These are phyloP conservation scores for Phytopythium litorale DNA, from an alignment of 352 stramenopile genomes.

Conservation along the genomic window DNA sequence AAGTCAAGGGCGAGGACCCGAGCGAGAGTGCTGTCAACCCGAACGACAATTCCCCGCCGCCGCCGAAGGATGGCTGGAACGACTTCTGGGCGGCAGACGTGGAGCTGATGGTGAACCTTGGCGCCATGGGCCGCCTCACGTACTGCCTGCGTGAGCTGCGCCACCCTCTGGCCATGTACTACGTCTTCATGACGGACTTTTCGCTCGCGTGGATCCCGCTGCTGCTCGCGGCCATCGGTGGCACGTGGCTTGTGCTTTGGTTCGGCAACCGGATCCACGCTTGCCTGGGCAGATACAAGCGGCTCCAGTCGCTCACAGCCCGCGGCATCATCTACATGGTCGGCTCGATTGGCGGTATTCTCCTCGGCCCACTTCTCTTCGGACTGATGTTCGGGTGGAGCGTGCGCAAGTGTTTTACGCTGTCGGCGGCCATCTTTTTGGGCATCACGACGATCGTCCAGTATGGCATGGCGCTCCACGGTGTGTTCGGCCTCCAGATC, in stretches of 20 bases:
- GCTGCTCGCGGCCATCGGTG: constrained; percentile 45
- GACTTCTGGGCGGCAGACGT: constrained; percentile 74
- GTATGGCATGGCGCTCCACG: constrained; percentile 67
- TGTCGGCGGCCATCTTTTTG: constrained; percentile 63
- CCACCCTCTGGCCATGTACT: constrained; percentile 79
- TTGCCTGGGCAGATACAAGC: constrained; percentile 51
- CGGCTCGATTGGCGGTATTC: constrained; percentile 51
- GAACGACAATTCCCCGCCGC: constrained; percentile 20
- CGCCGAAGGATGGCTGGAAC: constrained; percentile 65
- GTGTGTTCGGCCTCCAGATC: constrained; percentile 52
- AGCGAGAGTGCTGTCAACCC: constrained; percentile 38
- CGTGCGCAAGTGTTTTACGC: constrained; percentile 57
- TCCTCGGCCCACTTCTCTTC: constrained; percentile 50
- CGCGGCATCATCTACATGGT: constrained; percentile 78
- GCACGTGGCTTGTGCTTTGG: constrained; percentile 50
- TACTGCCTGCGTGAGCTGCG: constrained; percentile 79
- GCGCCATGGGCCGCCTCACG: constrained; percentile 62
- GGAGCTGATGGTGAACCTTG: constrained; percentile 65
- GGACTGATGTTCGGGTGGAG: constrained; percentile 55
- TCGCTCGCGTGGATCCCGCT: constrained; percentile 34
- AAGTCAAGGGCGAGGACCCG: constrained; percentile 34
- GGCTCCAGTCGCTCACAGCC: constrained; percentile 47
- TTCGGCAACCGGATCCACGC: constrained; percentile 44
- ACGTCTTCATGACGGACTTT: constrained; percentile 76
- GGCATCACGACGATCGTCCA: constrained; percentile 72